Conservation (phyloP, 2,329 filamentous ascomycete species). For the Chaetomium globosum region DNA sequence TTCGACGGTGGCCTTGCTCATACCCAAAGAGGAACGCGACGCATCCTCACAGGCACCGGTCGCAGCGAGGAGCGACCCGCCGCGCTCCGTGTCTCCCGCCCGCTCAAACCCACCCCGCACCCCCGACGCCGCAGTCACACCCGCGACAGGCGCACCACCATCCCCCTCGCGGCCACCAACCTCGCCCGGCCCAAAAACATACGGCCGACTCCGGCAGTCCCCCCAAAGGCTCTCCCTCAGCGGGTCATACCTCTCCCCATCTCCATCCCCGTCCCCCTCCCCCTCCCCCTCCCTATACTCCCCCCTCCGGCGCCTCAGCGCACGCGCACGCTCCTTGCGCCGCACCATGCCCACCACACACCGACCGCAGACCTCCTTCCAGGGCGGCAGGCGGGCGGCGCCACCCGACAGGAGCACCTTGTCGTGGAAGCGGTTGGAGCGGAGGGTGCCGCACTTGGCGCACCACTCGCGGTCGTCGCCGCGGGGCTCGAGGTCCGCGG, state of each 20-base stretch:
- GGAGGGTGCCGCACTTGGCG: conserved; percentile 23
- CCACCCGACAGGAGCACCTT: conserved; percentile 5
- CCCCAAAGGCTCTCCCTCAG: background rate
- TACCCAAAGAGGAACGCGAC: background rate
- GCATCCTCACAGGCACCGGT: background rate
- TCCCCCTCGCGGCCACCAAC: background rate
- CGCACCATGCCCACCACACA: conserved; percentile 9
- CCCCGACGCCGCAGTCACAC: background rate
- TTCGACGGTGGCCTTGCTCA: background rate
- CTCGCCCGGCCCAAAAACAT: background rate
- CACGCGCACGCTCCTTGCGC: background rate
- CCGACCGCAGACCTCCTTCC: conserved; percentile 18
- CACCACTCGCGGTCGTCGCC: conserved; percentile 27
- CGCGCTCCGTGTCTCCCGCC: background rate
- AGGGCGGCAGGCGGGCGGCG: background rate
- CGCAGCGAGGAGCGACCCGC: background rate
- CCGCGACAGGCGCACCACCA: background rate
- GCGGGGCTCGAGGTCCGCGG: conserved; percentile 1
- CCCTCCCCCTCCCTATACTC: too few species aligned
- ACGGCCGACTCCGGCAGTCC: conserved; percentile 11
- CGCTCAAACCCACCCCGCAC: too few species aligned
- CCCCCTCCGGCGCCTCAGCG: background rate
- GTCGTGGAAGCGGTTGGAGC: conserved; percentile 25
- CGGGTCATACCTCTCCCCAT: background rate
- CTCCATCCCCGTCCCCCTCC: too few species aligned